Percentiles rank a stretch among this genome's conserved stretches.
Conservation (phyloP, 169 alveolate genomes). For the Miamiensis avidus region DNA sequence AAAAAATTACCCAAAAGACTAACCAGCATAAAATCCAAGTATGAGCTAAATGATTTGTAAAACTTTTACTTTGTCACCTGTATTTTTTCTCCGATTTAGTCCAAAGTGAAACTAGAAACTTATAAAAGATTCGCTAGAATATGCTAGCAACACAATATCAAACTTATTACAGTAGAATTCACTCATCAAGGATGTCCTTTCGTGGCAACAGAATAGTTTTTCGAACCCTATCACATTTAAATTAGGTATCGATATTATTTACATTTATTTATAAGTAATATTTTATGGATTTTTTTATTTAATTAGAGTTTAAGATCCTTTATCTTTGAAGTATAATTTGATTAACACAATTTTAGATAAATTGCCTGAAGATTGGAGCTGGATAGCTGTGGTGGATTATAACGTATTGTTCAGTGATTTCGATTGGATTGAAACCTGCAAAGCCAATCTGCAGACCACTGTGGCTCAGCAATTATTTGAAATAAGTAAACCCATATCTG, state of each 20-base stretch:
- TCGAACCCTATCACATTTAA: neutral
- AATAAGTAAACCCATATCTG: too few relatives aligned
- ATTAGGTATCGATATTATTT: neutral
- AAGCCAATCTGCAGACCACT: neutral
- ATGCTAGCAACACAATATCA: neutral
- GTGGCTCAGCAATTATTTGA: neutral
- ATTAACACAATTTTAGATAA: neutral
- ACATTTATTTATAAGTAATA: too few relatives aligned
- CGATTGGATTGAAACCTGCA: neutral
- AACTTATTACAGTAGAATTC: neutral
- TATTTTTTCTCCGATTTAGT: neutral
- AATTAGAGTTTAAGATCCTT: neutral
- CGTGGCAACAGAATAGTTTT: neutral
- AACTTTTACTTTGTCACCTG: neutral
- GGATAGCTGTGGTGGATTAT: neutral
- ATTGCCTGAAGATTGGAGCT: neutral
- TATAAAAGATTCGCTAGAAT: neutral
- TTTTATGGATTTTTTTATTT: too few relatives aligned
- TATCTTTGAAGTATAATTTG: neutral
- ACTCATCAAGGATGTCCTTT: neutral
- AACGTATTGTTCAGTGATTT: neutral
- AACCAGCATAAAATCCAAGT: too few relatives aligned
- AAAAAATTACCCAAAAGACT: too few relatives aligned
- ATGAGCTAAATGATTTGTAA: too few relatives aligned
- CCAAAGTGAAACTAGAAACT: neutral